These are phyloP conservation scores for Chytriomyces sp. DNA, from an alignment of 192 early-diverging fungal species.

Conservation along the genomic window DNA sequence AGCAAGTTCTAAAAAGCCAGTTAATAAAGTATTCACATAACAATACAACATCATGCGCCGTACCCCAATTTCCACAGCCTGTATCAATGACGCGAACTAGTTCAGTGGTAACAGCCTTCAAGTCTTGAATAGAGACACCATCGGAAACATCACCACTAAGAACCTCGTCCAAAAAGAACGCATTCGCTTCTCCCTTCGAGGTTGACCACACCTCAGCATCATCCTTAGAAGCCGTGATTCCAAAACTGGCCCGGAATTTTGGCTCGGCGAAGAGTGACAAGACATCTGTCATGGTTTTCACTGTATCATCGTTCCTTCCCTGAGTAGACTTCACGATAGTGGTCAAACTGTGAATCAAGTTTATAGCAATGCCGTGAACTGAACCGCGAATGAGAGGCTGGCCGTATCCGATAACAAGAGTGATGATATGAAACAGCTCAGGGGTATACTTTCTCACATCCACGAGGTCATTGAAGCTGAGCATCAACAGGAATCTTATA, in stretches of 20 bases:
- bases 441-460: slow-evolving; percentile 78
- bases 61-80: slow-evolving; percentile 69
- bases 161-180: slow-evolving; percentile 24
- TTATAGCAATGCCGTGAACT: slow-evolving; percentile 93
- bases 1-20: slow-evolving; percentile 62
- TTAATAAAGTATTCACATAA: background rate
- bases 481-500: slow-evolving; percentile 83
- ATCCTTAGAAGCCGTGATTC: slow-evolving; percentile 45
- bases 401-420: slow-evolving; percentile 82
- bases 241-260: slow-evolving; percentile 80
- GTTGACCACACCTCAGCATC: slow-evolving; percentile 19
- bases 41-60: background rate
- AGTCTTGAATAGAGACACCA: slow-evolving; percentile 31
- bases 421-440: slow-evolving; percentile 84
- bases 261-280: slow-evolving; percentile 69
- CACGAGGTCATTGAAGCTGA: slow-evolving; percentile 80
- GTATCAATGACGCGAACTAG: slow-evolving; percentile 64
- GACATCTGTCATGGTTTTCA: slow-evolving; percentile 48
- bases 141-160: slow-evolving; percentile 27
- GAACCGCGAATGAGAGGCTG: slow-evolving; percentile 80
- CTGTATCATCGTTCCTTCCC: slow-evolving; percentile 57
- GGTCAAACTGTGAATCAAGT: slow-evolving; percentile 83
- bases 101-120: slow-evolving; percentile 62
- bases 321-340: slow-evolving; percentile 36
- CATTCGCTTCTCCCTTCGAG: slow-evolving; percentile 15